These are phyloP conservation scores for Trifolium subterraneum DNA, from an alignment of 306 rosid genomes.

Conservation along the genomic window DNA sequence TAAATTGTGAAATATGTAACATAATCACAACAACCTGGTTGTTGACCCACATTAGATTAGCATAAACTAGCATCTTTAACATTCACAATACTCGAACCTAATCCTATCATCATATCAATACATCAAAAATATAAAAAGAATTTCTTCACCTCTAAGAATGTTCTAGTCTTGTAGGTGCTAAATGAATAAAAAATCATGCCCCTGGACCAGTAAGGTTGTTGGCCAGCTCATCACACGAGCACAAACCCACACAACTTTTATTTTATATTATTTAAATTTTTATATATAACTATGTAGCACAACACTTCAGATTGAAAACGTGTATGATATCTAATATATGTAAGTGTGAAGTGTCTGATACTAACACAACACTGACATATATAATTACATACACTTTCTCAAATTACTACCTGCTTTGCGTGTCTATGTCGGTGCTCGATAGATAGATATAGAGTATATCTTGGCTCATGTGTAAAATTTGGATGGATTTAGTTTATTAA, in stretches of 20 bases:
- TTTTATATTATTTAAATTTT: not conserved
- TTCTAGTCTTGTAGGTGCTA: not conserved
- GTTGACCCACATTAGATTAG: slow-evolving; percentile 28
- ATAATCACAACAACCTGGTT: slow-evolving; percentile 18
- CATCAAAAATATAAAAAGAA: slow-evolving; percentile 3
- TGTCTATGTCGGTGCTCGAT: rapidly evolving
- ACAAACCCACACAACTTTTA: slow-evolving; percentile 31
- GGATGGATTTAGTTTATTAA: slow-evolving; percentile 31
- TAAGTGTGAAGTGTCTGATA: not conserved
- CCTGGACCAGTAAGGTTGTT: slow-evolving; percentile 46
- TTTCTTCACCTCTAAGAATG: slow-evolving; percentile 32
- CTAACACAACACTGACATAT: not conserved
- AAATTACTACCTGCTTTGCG: not conserved
- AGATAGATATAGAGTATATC: not conserved
- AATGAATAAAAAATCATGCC: slow-evolving; percentile 39
- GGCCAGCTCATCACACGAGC: slow-evolving; percentile 50
- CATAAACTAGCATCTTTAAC: slow-evolving; percentile 23
- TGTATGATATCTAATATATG: not conserved
- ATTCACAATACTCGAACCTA: slow-evolving; percentile 5
- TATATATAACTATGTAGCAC: not conserved
- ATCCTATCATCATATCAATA: slow-evolving; percentile 19
- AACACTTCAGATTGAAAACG: not conserved
- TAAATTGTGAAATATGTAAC: not conserved
- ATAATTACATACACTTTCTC: not conserved
- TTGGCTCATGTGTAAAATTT: slow-evolving; percentile 25